Percentiles rank a stretch among this genome's conserved stretches.
Evolutionary conservation across 164 flowering plant species (phyloP).

Genomic region (Warburgia ugandensis): DNA sequence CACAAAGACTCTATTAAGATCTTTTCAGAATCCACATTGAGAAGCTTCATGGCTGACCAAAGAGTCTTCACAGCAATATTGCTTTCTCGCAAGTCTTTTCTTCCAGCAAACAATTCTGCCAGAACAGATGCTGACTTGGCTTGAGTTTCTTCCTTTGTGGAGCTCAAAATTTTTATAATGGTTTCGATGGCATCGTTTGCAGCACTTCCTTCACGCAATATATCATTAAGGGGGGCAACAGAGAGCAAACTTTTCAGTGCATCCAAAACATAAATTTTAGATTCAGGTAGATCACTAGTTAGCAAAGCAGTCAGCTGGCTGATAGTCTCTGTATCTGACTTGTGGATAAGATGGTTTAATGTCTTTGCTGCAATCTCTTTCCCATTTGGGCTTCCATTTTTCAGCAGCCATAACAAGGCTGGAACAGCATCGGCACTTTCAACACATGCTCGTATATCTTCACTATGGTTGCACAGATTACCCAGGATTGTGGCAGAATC

Average conservation of each 20-base stretch:
- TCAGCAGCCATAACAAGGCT: constrained; percentile 88
- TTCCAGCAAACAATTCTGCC: constrained; percentile 64
- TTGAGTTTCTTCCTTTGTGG: constrained; percentile 83
- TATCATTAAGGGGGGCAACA: constrained; percentile 69
- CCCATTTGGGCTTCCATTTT: constrained; percentile 89
- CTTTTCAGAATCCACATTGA: constrained; percentile 60
- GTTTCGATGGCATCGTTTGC: constrained; percentile 96
- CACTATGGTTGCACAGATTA: constrained; percentile 94
- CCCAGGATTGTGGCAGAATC: constrained; percentile 93
- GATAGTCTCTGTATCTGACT: constrained; percentile 94
- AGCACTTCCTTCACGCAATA: constrained; percentile 88
- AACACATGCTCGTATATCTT: constrained; percentile 98
- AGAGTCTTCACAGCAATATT: constrained; percentile 69
- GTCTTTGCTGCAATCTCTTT: constrained; percentile 95
- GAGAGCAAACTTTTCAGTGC: constrained; percentile 86
- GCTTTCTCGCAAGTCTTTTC: constrained; percentile 95
- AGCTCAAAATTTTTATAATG: constrained; percentile 72
- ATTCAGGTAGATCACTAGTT: constrained; percentile 91
- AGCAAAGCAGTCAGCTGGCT: constrained; percentile 90
- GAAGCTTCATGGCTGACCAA: constrained; percentile 54
- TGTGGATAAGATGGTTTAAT: constrained; percentile 86
- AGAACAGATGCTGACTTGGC: constrained; percentile 85
- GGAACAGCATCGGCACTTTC: constrained; percentile 99
- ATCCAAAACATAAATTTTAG: constrained; percentile 89
- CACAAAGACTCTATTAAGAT: constrained; percentile 58